phyloP scores from a whole-genome alignment of 768 basidiomycete species.

The Ramaria rubella region DNA sequence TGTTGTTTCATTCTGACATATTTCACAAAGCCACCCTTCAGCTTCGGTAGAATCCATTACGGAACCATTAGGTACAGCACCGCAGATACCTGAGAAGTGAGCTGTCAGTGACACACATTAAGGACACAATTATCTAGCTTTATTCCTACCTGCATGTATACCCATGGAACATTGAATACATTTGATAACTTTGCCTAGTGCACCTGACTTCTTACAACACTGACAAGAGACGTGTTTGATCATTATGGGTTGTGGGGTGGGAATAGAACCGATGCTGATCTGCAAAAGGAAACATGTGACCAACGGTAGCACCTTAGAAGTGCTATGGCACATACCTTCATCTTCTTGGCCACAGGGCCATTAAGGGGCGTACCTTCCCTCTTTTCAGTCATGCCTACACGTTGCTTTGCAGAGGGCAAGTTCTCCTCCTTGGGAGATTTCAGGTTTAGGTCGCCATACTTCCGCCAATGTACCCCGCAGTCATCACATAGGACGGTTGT shows the following conservation, averaged over 20 bases:
- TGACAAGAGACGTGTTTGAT: conserved; percentile 64
- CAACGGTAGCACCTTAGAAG: not conserved
- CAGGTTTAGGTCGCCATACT: conserved; percentile 85
- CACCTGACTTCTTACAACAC: conserved; percentile 69
- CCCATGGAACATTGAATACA: conserved; percentile 77
- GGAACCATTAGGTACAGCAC: conserved; percentile 31
- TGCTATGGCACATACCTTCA: conserved; percentile 39
- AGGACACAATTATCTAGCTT: too few species aligned
- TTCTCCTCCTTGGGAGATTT: conserved; percentile 62
- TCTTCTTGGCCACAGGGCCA: conserved; percentile 51
- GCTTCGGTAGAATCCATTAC: conserved; percentile 53
- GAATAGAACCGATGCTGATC: conserved; percentile 25
- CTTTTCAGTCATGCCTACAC: conserved; percentile 35
- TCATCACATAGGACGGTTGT: conserved; percentile 75
- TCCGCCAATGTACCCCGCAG: conserved; percentile 86
- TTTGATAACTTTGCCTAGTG: conserved; percentile 69
- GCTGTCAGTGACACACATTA: too few species aligned
- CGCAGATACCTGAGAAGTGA: conserved; percentile 48
- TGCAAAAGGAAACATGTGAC: not conserved
- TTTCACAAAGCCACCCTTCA: conserved; percentile 80
- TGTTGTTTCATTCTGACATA: conserved; percentile 79
- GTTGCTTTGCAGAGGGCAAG: conserved; percentile 32
- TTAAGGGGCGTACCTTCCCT: conserved; percentile 55
- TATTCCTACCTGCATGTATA: conserved; percentile 64
- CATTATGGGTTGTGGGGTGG: conserved; percentile 56